Evolutionary conservation across 2,329 filamentous ascomycete species (phyloP).

Genomic region (Periconia macrospinosa): DNA sequence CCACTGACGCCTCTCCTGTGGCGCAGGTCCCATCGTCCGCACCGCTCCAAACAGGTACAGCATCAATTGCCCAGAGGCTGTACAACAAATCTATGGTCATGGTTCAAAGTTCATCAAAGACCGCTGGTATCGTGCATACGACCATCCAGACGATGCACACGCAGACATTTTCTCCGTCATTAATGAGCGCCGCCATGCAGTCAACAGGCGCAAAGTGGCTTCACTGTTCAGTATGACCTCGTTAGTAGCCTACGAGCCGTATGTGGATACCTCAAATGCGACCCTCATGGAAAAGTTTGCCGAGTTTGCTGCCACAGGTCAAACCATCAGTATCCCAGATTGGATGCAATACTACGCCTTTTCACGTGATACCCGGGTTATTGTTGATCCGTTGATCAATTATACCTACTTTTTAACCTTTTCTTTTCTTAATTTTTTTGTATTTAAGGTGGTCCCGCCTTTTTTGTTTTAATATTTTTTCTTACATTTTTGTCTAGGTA

Average conservation of each 20-base stretch:
- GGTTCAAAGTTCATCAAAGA: conserved; percentile 28
- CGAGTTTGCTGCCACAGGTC: conserved; percentile 18
- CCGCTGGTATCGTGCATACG: conserved; percentile 30
- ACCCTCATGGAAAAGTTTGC: conserved; percentile 36
- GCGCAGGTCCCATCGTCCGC: conserved; percentile 9
- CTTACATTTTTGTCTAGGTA: too few relatives aligned
- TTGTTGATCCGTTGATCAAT: too few relatives aligned
- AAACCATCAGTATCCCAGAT: conserved; percentile 40
- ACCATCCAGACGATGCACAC: conserved; percentile 13
- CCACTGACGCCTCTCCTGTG: too few relatives aligned
- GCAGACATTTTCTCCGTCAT: conserved; percentile 43
- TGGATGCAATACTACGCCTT: too few relatives aligned
- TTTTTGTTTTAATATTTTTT: too few relatives aligned
- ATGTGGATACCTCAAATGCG: conserved; percentile 40
- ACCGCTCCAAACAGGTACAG: conserved; percentile 12
- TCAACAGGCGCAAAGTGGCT: conserved; percentile 39
- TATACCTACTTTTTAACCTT: too few relatives aligned
- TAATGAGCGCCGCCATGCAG: conserved; percentile 36
- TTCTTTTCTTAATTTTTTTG: too few relatives aligned
- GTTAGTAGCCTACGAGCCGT: conserved; percentile 43
- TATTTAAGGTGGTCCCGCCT: too few relatives aligned
- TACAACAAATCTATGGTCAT: conserved; percentile 44
- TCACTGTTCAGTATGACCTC: conserved; percentile 43
- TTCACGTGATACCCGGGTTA: too few relatives aligned
- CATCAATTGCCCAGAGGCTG: conserved; percentile 31